Evolutionary conservation across 2,329 filamentous ascomycete species (phyloP), one percentile per base, ranked within the genome.

Genomic region (Mycosphaerella sp.): DNA sequence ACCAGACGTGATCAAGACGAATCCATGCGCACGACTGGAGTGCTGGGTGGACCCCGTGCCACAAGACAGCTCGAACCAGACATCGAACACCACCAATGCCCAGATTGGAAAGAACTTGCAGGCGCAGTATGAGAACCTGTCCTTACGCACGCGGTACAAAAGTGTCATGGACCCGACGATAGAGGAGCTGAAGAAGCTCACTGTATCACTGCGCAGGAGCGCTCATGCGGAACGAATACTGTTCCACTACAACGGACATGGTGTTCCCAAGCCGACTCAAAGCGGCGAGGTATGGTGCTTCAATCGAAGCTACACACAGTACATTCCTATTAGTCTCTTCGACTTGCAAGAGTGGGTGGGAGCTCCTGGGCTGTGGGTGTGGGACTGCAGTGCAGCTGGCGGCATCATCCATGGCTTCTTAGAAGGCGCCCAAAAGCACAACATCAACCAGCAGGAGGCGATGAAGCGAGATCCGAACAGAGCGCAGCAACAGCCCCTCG

Each of bases 201-300:
- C 91, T 64, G 85, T 89, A 46, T 94, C 89, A 0, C 75, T 97
- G 27, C 82, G 93, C 28, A 80, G 89, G 56, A 96, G 95, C 66
- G 91, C 93, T 43, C 95, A 96, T 69, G 90, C 96, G 52, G 93
- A 98, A 73, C 79, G 93, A 44, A 89, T 98, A 1, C 75, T 98
- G n/a, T 88, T 98, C 63, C 93, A 98, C 68, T 98, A 98, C 76
- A 98, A 98, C 63, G 93, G 93, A 13, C 93, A 98, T 68, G 93
- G 93, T 41, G 93, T 98, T 9, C 93, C 93, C 1, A 89, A 96
- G 64, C 93, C 93, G 2, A 98, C 93, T 0, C 83, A 87, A 2
- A 96, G 91, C 4, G 93, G 93, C 12, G 93, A 98, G 69, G 95
- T 98, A 16, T 98, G 93, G 93, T 94, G 97, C 4, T 98, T 98